phyloP scores from a whole-genome alignment of 495 filamentous ascomycete genomes.

The Penicillium flavigenum region DNA sequence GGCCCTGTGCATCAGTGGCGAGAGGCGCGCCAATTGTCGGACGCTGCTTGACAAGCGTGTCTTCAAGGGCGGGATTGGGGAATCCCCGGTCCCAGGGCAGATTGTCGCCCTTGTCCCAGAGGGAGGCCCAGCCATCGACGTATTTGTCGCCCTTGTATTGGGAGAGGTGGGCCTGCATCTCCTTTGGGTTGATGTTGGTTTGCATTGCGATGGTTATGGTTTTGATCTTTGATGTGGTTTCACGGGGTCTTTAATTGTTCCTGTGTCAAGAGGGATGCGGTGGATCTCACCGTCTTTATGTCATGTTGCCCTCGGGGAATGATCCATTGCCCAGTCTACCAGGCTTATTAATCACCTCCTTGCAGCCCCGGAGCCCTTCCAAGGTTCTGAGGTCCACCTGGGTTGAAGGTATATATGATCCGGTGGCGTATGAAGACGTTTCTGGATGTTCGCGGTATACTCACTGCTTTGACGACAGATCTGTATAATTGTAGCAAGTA shows the following conservation, averaged over 20 bases:
- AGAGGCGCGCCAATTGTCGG: slow-evolving; percentile 46
- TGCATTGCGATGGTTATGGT: slow-evolving; percentile 21
- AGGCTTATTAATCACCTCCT: slow-evolving; percentile 29
- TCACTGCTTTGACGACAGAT: background rate
- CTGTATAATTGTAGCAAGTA: background rate
- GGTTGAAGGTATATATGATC: background rate
- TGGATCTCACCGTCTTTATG: slow-evolving; percentile 21
- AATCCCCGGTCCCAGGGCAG: slow-evolving; percentile 69
- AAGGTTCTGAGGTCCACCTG: background rate
- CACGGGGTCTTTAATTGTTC: background rate
- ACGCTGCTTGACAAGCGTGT: slow-evolving; percentile 52
- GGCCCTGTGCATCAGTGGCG: slow-evolving; percentile 25
- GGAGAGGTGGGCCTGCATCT: slow-evolving; percentile 30
- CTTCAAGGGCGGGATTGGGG: slow-evolving; percentile 65
- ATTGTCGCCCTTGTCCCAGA: slow-evolving; percentile 61
- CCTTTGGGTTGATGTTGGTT: slow-evolving; percentile 25
- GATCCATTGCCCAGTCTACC: background rate
- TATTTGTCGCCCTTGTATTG: slow-evolving; percentile 34
- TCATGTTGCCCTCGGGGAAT: background rate
- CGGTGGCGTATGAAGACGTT: background rate
- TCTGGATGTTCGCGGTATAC: background rate
- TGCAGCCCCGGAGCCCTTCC: slow-evolving; percentile 9
- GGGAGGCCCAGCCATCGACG: slow-evolving; percentile 55
- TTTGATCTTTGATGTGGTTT: background rate
- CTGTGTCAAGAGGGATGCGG: background rate